phyloP scores from a whole-genome alignment of 1,284 basidiomycete genomes.

The Cryptococcus sp. region DNA sequence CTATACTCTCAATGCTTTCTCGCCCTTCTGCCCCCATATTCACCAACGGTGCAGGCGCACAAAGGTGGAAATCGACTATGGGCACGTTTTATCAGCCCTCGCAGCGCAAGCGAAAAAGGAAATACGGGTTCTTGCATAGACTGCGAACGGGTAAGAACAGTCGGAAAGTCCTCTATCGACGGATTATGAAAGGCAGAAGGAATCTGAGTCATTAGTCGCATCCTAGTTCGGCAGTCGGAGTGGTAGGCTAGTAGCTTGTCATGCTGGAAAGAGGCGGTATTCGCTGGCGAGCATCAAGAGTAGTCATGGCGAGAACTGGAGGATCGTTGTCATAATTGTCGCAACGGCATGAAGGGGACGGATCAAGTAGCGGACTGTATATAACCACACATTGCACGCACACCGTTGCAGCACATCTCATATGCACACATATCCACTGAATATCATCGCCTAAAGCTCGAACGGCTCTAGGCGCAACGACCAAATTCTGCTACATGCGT shows the following conservation, averaged over 20 bases:
- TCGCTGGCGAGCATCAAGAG: too few relatives aligned
- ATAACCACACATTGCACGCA: too few relatives aligned
- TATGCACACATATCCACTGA: too few relatives aligned
- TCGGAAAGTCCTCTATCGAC: slow-evolving; percentile 60
- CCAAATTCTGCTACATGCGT: too few relatives aligned
- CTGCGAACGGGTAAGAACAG: slow-evolving; percentile 62
- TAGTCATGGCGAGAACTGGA: too few relatives aligned
- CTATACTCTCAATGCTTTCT: slow-evolving; percentile 16
- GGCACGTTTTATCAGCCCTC: slow-evolving; percentile 86
- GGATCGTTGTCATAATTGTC: too few relatives aligned
- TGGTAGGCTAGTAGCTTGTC: background rate
- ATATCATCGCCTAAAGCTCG: too few relatives aligned
- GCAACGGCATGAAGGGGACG: too few relatives aligned
- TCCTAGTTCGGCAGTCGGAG: background rate
- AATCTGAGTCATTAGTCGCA: slow-evolving; percentile 61
- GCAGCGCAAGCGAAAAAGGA: slow-evolving; percentile 81
- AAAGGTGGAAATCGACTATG: slow-evolving; percentile 31
- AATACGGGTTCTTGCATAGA: slow-evolving; percentile 80
- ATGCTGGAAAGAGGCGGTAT: too few relatives aligned
- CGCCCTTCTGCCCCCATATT: slow-evolving; percentile 1
- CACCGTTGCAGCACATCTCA: too few relatives aligned
- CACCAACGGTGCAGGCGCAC: slow-evolving; percentile 2
- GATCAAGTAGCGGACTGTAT: too few relatives aligned
- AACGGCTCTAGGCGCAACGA: too few relatives aligned
- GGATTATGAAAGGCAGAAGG: slow-evolving; percentile 63